Evolutionary conservation across 768 basidiomycete species (phyloP).

Genomic region (Russula virescens): DNA sequence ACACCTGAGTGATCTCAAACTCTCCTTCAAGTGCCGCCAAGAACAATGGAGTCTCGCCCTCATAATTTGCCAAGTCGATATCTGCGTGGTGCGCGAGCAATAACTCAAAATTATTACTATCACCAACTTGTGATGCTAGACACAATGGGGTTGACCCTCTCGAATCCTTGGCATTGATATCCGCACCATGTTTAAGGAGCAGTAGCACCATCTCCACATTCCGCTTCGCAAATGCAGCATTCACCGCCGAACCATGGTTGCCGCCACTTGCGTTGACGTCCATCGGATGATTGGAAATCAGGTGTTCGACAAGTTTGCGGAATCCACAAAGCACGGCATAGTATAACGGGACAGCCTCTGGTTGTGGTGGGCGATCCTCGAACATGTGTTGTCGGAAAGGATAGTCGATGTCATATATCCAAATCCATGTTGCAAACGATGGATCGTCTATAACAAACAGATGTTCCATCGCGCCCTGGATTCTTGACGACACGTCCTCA

Average conservation of each 20-base stretch:
- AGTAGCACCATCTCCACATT: background rate
- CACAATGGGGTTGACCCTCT: background rate
- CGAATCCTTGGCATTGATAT: background rate
- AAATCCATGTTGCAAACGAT: background rate
- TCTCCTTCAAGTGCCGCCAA: background rate
- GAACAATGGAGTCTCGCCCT: background rate
- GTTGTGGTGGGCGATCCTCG: background rate
- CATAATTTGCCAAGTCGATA: background rate
- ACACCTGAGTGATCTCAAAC: background rate
- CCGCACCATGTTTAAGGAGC: background rate
- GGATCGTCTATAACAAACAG: background rate
- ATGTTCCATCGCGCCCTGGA: background rate
- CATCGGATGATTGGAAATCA: background rate
- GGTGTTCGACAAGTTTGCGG: background rate
- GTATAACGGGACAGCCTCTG: background rate
- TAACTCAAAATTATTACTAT: background rate
- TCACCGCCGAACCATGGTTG: background rate
- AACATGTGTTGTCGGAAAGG: background rate
- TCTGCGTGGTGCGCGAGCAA: background rate
- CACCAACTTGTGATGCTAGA: background rate
- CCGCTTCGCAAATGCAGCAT: background rate
- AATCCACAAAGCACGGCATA: background rate
- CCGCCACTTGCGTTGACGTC: background rate
- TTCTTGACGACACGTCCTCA: background rate
- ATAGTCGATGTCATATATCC: conserved; percentile 1